A percentile compares a stretch with the other conserved stretches of the same genome.
Evolutionary conservation across 2,329 filamentous ascomycete species (phyloP).

Genomic region (Botrytis hyacinthi): DNA sequence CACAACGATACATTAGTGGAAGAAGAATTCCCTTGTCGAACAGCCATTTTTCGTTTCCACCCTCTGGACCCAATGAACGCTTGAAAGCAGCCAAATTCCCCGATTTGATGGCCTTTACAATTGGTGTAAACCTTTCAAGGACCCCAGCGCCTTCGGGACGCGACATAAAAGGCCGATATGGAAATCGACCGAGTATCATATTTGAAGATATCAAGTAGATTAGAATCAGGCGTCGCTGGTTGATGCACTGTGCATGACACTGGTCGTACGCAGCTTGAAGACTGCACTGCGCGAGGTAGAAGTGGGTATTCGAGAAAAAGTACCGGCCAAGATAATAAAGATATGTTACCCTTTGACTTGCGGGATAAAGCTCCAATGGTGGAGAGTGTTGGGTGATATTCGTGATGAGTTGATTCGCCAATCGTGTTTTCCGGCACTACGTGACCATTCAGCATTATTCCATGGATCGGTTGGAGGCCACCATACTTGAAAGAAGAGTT

Average conservation of each 20-base stretch:
- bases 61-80: constrained; percentile 56
- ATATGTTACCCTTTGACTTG: constrained; percentile 83
- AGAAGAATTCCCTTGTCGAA: constrained; percentile 73
- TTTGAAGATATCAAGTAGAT: constrained; percentile 82
- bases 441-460: constrained; percentile 16
- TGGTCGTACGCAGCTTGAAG: constrained; percentile 79
- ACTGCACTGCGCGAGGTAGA: constrained; percentile 70
- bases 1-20: constrained; percentile 71
- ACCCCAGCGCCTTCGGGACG: constrained; percentile 69
- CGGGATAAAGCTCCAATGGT: constrained; percentile 77
- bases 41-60: constrained; percentile 66
- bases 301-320: constrained; percentile 81
- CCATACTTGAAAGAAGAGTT: constrained; percentile 76
- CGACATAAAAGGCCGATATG: constrained; percentile 62
- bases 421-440: constrained; percentile 75
- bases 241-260: constrained; percentile 68
- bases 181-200: constrained; percentile 80
- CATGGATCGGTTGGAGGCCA: constrained; percentile 15
- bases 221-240: constrained; percentile 76
- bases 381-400: constrained; percentile 84
- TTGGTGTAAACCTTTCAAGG: constrained; percentile 64
- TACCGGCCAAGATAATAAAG: constrained; percentile 93
- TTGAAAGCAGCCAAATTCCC: constrained; percentile 77
- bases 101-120: constrained; percentile 68
- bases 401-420: constrained; percentile 83